Conservation (phyloP, 2,329 filamentous ascomycete genomes). For the Venturiaceae sp. region DNA sequence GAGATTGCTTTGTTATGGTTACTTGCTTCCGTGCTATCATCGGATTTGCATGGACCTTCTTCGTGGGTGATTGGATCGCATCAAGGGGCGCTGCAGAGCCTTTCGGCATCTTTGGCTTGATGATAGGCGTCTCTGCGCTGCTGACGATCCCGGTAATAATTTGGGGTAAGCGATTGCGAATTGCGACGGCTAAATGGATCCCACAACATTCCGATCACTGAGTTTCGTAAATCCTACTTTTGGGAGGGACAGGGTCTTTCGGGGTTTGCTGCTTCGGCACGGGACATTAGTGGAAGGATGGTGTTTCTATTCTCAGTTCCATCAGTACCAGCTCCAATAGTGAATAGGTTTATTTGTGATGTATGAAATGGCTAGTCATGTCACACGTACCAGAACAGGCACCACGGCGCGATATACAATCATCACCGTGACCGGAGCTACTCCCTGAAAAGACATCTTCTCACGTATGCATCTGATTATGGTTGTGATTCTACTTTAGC, state of each 20-base stretch:
- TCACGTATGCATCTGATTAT: no score
- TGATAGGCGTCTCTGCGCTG: constrained; percentile 39
- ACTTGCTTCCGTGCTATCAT: constrained; percentile 40
- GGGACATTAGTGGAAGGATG: no score
- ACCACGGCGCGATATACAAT: no score
- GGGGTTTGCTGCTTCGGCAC: background rate
- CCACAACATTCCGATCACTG: constrained; percentile 9
- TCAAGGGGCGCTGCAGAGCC: constrained; percentile 34
- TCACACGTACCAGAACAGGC: background rate
- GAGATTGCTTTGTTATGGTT: constrained; percentile 45
- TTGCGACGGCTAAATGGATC: constrained; percentile 27
- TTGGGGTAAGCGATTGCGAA: constrained; percentile 30
- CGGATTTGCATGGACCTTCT: constrained; percentile 46
- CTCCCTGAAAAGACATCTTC: no score
- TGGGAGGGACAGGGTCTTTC: background rate
- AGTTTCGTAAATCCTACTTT: background rate
- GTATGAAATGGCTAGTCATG: no score
- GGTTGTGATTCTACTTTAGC: no score
- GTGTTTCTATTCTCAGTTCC: no score
- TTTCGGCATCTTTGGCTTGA: constrained; percentile 43
- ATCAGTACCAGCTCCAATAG: no score
- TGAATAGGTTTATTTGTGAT: no score
- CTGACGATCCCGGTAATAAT: constrained; percentile 26
- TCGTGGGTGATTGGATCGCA: constrained; percentile 39
- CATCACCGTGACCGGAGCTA: no score